phyloP scores from a whole-genome alignment of 805 yeast species.

The Cyberlindnera saturnus region DNA sequence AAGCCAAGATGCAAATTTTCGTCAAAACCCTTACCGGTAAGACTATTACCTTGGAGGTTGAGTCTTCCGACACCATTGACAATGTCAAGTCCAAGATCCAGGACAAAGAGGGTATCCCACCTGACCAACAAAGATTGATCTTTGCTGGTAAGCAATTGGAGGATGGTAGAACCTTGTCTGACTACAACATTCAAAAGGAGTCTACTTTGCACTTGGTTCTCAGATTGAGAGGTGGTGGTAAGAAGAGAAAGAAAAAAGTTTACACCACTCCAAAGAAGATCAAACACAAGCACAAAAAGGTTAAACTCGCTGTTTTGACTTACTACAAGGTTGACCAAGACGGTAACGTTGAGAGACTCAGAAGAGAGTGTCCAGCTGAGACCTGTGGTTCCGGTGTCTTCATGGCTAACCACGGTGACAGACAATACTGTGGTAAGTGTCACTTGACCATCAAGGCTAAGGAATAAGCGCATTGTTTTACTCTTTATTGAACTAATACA shows the following conservation, averaged over 20 bases:
- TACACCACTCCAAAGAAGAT: conserved; percentile 99
- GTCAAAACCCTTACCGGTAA: conserved; percentile 99
- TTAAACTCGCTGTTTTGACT: conserved; percentile 97
- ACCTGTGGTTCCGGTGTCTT: conserved; percentile 98
- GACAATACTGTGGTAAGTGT: conserved; percentile 99
- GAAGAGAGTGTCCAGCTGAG: conserved; percentile 93
- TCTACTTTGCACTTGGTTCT: conserved; percentile 93
- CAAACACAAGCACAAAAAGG: conserved; percentile 99
- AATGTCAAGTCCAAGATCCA: conserved; percentile 94
- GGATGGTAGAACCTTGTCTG: conserved; percentile 93
- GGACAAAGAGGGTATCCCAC: conserved; percentile 97
- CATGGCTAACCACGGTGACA: conserved; percentile 97
- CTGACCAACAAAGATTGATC: conserved; percentile 95
- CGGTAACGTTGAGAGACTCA: conserved; percentile 97
- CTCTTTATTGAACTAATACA: not conserved
- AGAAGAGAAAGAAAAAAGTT: conserved; percentile 99
- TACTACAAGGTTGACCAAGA: conserved; percentile 99
- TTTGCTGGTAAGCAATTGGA: conserved; percentile 97
- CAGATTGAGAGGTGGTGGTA: conserved; percentile 99
- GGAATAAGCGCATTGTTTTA: conserved; percentile 17
- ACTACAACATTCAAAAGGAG: conserved; percentile 98
- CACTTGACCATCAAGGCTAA: conserved; percentile 78
- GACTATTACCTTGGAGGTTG: conserved; percentile 97
- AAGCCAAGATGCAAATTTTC: conserved; percentile 83
- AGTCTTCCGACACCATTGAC: conserved; percentile 96